Conservation (phyloP, 75 land plant genomes). For the Azolla pinnata region DNA sequence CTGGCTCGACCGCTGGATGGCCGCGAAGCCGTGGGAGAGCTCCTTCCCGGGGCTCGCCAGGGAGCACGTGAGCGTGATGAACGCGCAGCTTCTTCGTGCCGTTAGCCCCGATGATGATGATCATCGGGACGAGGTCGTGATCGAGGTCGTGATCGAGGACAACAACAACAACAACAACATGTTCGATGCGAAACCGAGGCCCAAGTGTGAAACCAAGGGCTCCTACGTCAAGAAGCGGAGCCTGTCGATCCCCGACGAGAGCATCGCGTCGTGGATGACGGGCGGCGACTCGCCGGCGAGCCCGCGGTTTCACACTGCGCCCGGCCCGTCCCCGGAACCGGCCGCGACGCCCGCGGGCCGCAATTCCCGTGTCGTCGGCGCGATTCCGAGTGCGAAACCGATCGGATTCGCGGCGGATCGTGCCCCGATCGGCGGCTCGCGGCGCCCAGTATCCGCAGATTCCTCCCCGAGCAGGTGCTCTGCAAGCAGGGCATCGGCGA, state of each 20-base stretch:
- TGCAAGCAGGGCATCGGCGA: too few species aligned
- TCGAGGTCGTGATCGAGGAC: too few species aligned
- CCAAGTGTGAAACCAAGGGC: not conserved
- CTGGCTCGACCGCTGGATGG: constrained; percentile 38
- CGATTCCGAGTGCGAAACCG: too few species aligned
- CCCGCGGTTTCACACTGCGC: not conserved
- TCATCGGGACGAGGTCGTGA: too few species aligned
- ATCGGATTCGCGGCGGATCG: too few species aligned
- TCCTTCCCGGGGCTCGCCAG: constrained; percentile 1
- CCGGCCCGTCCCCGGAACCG: not conserved
- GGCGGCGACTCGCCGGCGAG: too few species aligned
- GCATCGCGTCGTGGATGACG: too few species aligned
- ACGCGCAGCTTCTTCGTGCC: too few species aligned
- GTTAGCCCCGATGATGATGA: too few species aligned
- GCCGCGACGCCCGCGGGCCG: not conserved
- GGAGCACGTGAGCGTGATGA: constrained; percentile 1
- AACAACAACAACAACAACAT: not conserved
- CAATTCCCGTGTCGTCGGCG: too few species aligned
- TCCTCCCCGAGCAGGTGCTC: too few species aligned
- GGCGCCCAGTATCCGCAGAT: too few species aligned
- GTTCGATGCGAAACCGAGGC: not conserved
- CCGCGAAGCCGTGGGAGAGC: constrained; percentile 32
- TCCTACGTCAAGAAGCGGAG: constrained; percentile 1
- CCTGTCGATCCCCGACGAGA: constrained; percentile 2
- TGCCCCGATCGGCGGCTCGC: constrained; percentile 4